Percentiles rank a stretch among this genome's conserved stretches.
These are phyloP conservation scores for Candida alai DNA, from an alignment of 805 yeast genomes.

Conservation along the genomic window DNA sequence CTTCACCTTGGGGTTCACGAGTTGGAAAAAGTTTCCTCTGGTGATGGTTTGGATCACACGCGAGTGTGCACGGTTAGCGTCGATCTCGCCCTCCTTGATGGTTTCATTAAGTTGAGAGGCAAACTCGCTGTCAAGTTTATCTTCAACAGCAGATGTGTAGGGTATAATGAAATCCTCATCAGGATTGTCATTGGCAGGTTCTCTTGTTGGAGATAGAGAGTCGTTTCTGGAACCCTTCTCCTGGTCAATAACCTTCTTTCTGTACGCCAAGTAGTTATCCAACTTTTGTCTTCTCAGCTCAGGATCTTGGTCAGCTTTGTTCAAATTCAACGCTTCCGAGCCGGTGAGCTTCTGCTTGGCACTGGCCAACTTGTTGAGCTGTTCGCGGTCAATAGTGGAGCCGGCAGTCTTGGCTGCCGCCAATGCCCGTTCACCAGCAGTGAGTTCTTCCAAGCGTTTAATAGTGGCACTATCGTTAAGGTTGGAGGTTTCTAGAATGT, in stretches of 20 bases:
- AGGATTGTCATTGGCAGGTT: constrained; percentile 10
- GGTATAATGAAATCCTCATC: constrained; percentile 46
- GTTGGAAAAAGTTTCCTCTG: constrained; percentile 60
- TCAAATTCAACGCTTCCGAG: constrained; percentile 39
- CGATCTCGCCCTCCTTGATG: constrained; percentile 52
- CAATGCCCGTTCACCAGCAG: constrained; percentile 57
- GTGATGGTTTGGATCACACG: constrained; percentile 69
- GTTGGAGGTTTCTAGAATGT: constrained; percentile 36
- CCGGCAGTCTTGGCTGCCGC: constrained; percentile 52
- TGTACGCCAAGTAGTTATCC: constrained; percentile 55
- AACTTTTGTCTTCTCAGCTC: constrained; percentile 46
- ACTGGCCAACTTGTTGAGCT: constrained; percentile 28
- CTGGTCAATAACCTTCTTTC: constrained; percentile 53
- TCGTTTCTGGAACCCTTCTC: constrained; percentile 31
- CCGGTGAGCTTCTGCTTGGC: constrained; percentile 42
- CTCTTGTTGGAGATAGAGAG: constrained; percentile 8
- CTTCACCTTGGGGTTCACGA: constrained; percentile 40
- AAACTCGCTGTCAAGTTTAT: constrained; percentile 56
- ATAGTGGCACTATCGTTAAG: constrained; percentile 45
- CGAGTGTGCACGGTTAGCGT: constrained; percentile 47
- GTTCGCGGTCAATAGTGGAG: constrained; percentile 28
- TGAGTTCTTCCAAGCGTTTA: constrained; percentile 49
- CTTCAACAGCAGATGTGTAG: constrained; percentile 65
- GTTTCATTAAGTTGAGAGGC: constrained; percentile 53
- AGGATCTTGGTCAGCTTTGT: constrained; percentile 44